Conservation (phyloP, 305 asterid genomes). For the Fraxinus platypoda region DNA sequence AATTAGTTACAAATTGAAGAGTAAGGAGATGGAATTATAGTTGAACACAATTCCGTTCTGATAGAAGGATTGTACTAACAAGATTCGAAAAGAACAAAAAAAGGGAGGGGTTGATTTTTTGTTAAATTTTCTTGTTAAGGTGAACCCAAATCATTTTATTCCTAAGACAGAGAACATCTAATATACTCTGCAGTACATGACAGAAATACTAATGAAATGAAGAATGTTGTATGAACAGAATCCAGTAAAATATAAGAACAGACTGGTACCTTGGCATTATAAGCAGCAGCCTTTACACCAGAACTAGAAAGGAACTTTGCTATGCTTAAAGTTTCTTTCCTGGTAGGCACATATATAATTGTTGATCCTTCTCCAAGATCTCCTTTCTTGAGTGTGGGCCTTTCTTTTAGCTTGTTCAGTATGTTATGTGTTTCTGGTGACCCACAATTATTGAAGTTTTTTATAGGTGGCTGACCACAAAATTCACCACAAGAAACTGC, state of each 20-base stretch:
- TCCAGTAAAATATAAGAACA: slow-evolving; percentile 13
- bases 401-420: slow-evolving; percentile 37
- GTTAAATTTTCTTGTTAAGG: slow-evolving; percentile 4
- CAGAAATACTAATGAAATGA: slow-evolving; percentile 12
- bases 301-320: slow-evolving; percentile 54
- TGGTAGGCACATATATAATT: slow-evolving; percentile 66
- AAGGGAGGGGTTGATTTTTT: neutral
- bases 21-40: slow-evolving; percentile 12
- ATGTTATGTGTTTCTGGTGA: slow-evolving; percentile 26
- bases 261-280: slow-evolving; percentile 66
- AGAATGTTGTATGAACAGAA: neutral
- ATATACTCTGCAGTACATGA: neutral
- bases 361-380: slow-evolving; percentile 56
- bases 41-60: neutral
- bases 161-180: neutral
- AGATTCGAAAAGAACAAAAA: neutral
- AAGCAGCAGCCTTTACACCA: slow-evolving; percentile 78
- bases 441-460: slow-evolving; percentile 23
- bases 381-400: slow-evolving; percentile 31
- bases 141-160: slow-evolving; percentile 13
- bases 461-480: slow-evolving; percentile 37
- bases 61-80: neutral
- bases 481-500: slow-evolving; percentile 78
- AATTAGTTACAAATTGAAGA: neutral
- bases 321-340: slow-evolving; percentile 67